Base-by-base conservation (phyloP, 75 land plant genomes). In the Gnetum montanum region DNA sequence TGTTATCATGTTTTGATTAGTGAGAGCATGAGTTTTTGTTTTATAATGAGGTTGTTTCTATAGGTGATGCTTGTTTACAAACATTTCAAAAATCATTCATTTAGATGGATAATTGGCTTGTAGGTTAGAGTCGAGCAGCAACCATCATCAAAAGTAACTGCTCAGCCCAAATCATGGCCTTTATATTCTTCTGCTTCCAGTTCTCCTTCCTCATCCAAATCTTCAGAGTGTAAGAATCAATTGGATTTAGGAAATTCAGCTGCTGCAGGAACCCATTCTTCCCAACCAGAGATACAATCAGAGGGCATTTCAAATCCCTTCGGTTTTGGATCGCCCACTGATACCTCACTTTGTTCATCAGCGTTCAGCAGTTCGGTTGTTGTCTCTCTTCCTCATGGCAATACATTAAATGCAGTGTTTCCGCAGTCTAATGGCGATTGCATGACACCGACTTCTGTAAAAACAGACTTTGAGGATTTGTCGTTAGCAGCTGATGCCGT, bases 161-260 rank as follows among this genome's bases (percentile, higher is more conserved):
- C 71, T n/a, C 78, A 64, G 12, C 74, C 63, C 30, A 83, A 77
- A 57, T 64, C 86, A 18, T 79, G 86, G 82, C 86, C 76, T 38
- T 83, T 79, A 25, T 54, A 82, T n/a, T 86, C 83, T 58, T 76
- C 80, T 22, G 65, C 69, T 43, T 60, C 86, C 1, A 38, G 76
- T 27, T 18, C 70, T 56, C 66, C 63, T 64, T 60, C 72, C 54
- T 60, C 81, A 1, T 11, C 35, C 27, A 6, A 61, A 1, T 58
- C 76, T 36, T 46, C 54, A 24, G 70, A 67, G 61, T 37, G 59
- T 41, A 55, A 58, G 15, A 58, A 63, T 45, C 71, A 72, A 49
- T 53, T 64, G 37, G 64, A 44, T 65, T 40, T 31, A 7, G 68
- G 57, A 28, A 7, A 8, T 15, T 66, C 52, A n/a, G 8, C 58